phyloP scores from a whole-genome alignment of 2,329 filamentous ascomycete genomes.

The Cladophialophora bantiana region DNA sequence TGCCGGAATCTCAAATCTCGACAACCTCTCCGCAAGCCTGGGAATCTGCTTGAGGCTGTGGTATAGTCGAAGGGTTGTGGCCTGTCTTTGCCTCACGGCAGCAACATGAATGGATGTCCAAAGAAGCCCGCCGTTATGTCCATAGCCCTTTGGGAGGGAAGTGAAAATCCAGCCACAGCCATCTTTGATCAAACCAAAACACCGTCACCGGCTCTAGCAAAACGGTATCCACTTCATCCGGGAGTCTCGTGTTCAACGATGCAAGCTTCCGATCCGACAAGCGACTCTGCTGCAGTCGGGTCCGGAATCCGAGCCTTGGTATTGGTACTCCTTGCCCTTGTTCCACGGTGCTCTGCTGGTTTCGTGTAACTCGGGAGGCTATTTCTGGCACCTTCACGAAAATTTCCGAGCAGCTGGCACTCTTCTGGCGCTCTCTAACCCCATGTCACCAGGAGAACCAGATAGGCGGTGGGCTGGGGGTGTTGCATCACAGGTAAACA shows the following conservation, averaged over 20 bases:
- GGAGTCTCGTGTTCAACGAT: conserved; percentile 8
- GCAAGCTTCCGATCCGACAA: conserved; percentile 15
- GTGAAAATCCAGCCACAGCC: conserved; percentile 10
- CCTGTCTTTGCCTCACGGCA: background rate
- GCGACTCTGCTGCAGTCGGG: conserved; percentile 12
- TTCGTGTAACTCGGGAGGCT: conserved; percentile 15
- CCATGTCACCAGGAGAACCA: conserved; percentile 13
- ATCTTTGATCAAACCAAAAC: conserved; percentile 4
- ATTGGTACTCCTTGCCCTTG: conserved; percentile 20
- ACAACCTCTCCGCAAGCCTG: background rate
- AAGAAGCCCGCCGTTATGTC: background rate
- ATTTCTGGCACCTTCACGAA: conserved; percentile 27
- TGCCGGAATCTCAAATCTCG: background rate
- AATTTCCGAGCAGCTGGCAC: conserved; percentile 28
- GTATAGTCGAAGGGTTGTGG: background rate
- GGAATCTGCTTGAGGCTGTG: background rate
- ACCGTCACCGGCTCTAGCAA: background rate
- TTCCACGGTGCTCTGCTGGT: conserved; percentile 1
- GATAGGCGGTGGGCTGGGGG: conserved; percentile 16
- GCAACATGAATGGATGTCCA: background rate
- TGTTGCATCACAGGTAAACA: conserved; percentile 17
- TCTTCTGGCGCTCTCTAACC: conserved; percentile 11
- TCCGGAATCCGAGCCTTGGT: conserved; percentile 24
- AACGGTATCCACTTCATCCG: background rate
- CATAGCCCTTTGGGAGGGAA: background rate